Evolutionary conservation across 2,329 filamentous ascomycete genomes (phyloP), one percentile per base, ranked within the genome.

Genomic region (Apiospora malaysiana): DNA sequence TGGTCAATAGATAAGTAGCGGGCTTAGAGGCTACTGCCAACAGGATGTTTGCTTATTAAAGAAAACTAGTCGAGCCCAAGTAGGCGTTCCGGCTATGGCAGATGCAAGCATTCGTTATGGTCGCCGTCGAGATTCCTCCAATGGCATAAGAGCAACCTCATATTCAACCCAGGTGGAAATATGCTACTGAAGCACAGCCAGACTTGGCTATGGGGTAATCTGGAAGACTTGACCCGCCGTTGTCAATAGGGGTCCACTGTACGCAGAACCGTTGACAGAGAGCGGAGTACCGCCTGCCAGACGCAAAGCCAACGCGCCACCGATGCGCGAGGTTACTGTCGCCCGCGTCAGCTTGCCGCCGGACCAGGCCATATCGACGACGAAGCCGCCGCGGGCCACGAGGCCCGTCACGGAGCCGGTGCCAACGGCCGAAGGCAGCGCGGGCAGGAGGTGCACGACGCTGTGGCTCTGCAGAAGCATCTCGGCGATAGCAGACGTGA

Each of bases 401-500:
- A 77, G 69, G 6, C 77, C 76, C 45, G 66, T 71, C 4, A 75
- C 74, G 16, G 49, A 74, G 73, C 71, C 78, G 70, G 68, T 72
- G 4, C 72, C 71, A 5, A 76, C 47, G 2, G 74, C 56, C 1
- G 73, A 42, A 4, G 77, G 77, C 25, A 78, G 72, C 2, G 78
- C 79, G 43, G 77, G 77, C 16, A 76, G 66, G 25, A 75, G 72
- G 66, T 78, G 78, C 51, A 79, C 74, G 0, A 74, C 74, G 1
- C 59, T 68, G 43, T 81, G 79, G 49, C 79, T 81, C 73, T 86
- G 84, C 6, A 86, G 70, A 51, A 86, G 72, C 77, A 82, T 82
- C 74, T 86, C 85, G 2, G 82, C 76, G 14, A 87, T 81, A 7
- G 82, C 84, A 8, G 82, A 81, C 2, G 81, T 81, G 12, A 82